Evolutionary conservation across 257 asterid genomes (phyloP), one percentile per base, ranked within the genome.

Genomic region (Solanum rostratum): DNA sequence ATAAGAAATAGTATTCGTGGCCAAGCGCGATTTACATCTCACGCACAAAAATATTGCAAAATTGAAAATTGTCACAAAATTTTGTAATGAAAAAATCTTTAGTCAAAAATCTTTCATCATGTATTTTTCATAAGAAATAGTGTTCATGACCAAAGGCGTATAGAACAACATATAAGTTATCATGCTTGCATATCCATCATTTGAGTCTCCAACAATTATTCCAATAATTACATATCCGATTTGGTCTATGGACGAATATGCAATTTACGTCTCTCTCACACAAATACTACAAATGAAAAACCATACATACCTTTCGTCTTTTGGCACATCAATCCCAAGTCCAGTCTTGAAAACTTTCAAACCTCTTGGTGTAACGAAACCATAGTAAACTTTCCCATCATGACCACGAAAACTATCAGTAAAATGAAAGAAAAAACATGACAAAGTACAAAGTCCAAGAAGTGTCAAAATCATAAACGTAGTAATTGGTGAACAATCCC

Each of bases 351-450:
- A 96, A 16, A 94, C 98, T 18, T 94, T 93, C 62, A 96, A 82
- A 10, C 98, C 98, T 9, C 46, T 86, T 0, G 92, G 94, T 0
- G 97, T 93, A 7, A 94, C 99, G 27, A 96, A 94, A 11, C 98
- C 99, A 81, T 96, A 93, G 85, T 93, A 92, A 39, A 93, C 83
- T 54, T 93, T 96, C 46, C 98, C 98, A 33, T 94, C 95, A 0
- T 93, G 94, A 27, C 94, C 93, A 16, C 91, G 92, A 87, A 94
- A 96, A 74, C 98, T 93, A 86, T 96, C 99, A 0, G 98, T 96
- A 91, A 96, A 96, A 88, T 96, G 98, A 84, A 96, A 96, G 92
- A 96, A 96, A 88, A 96, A 96, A 90, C 99, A 96, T 0, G 97
- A 95, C 27, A 93, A 92, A 3, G 91, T 83, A 88, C 98, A 94